These are phyloP conservation scores for Ganoderma resinaceum DNA, from an alignment of 1,284 basidiomycete species.

Conservation along the genomic window DNA sequence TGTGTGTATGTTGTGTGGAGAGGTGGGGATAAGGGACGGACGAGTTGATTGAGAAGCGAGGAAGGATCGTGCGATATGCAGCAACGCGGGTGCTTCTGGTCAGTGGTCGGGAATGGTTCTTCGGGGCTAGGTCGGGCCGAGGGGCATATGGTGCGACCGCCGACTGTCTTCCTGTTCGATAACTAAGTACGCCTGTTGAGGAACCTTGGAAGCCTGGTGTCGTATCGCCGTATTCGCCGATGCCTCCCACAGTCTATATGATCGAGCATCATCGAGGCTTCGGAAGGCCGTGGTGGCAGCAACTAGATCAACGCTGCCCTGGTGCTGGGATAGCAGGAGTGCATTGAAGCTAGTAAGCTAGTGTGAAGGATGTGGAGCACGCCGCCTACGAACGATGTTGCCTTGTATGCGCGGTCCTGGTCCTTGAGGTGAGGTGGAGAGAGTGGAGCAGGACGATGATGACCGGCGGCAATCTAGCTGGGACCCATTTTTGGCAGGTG, in stretches of 20 bases:
- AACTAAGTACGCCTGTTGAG: not conserved
- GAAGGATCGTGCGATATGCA: not conserved
- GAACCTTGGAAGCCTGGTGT: not conserved
- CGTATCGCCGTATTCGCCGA: not conserved
- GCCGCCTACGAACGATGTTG: not conserved
- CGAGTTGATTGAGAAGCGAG: not conserved
- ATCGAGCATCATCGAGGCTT: not conserved
- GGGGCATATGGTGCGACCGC: not conserved
- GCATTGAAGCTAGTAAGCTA: not conserved
- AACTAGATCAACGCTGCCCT: not conserved
- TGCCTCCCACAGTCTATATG: not conserved
- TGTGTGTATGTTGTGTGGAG: not conserved
- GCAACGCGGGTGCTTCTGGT: not conserved
- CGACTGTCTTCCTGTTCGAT: not conserved
- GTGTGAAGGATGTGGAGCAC: not conserved
- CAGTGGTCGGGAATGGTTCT: not conserved
- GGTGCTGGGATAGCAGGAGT: not conserved
- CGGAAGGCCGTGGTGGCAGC: not conserved
- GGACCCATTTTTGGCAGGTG: not conserved
- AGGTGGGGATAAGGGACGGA: not conserved
- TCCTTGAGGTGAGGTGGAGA: not conserved
- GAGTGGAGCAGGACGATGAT: too few relatives aligned
- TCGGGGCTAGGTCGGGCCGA: not conserved
- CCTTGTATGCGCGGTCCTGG: not conserved
- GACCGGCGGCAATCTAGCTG: not conserved